Evolutionary conservation across 805 yeast species (phyloP).

Genomic region (Candida orba): DNA sequence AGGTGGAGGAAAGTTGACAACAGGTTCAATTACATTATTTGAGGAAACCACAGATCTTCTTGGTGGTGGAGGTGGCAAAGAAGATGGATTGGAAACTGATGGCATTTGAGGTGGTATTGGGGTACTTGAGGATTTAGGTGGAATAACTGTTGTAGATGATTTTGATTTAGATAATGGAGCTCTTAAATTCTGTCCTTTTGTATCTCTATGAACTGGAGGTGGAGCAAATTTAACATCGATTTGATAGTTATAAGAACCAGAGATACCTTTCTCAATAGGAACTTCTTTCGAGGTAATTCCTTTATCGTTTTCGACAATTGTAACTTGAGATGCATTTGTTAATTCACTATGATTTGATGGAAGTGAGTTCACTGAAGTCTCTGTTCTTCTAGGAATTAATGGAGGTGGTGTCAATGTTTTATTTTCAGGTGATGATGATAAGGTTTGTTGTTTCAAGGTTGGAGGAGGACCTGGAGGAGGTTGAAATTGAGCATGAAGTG

Average conservation of each 20-base stretch:
- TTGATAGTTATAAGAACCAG: conserved; percentile 29
- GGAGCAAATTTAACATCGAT: conserved; percentile 27
- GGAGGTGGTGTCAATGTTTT: neutral
- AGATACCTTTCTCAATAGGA: conserved; percentile 21
- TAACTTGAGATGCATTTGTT: neutral
- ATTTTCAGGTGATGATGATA: neutral
- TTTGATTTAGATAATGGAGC: neutral
- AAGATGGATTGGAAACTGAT: neutral
- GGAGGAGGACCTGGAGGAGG: too few relatives aligned
- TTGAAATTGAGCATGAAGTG: too few relatives aligned
- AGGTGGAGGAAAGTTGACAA: conserved; percentile 21
- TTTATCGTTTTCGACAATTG: neutral
- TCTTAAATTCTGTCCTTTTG: neutral
- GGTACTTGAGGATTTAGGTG: neutral
- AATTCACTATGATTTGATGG: neutral
- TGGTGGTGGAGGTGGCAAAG: conserved; percentile 1
- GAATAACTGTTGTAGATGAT: neutral
- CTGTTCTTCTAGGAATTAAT: neutral
- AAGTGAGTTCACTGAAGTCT: neutral
- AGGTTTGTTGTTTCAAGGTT: too few relatives aligned
- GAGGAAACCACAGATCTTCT: neutral
- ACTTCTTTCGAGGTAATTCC: conserved; percentile 7
- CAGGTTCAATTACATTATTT: conserved; percentile 5
- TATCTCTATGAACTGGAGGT: conserved; percentile 26
- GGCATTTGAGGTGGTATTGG: neutral